Conservation (phyloP, 1,284 basidiomycete species). For the Papiliotrema flavescens region DNA sequence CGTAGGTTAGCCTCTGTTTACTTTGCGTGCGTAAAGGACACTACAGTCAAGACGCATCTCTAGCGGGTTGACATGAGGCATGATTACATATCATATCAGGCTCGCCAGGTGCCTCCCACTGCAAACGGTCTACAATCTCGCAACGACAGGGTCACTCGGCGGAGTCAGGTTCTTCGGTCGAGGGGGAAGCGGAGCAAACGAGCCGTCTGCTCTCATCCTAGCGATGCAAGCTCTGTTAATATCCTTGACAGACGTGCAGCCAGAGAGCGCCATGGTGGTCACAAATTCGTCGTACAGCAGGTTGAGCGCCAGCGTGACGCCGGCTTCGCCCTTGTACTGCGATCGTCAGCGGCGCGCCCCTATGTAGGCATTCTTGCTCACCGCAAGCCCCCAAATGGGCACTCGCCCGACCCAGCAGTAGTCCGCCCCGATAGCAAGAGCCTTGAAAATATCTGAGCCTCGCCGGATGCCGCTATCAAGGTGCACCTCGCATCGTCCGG, state of each 20-base stretch:
- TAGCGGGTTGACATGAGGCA: too few relatives aligned
- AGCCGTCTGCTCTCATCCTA: neutral
- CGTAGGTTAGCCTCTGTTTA: too few relatives aligned
- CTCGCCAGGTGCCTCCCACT: too few relatives aligned
- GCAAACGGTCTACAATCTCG: too few relatives aligned
- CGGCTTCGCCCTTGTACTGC: conserved; percentile 13
- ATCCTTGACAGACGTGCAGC: conserved; percentile 16
- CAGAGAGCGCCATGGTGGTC: conserved; percentile 20
- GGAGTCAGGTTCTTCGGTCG: too few relatives aligned
- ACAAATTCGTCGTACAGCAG: conserved; percentile 19
- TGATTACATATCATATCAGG: too few relatives aligned
- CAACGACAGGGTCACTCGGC: too few relatives aligned
- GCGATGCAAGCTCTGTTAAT: conserved; percentile 16
- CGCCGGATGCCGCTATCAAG: conserved; percentile 36
- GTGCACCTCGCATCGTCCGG: conserved; percentile 30
- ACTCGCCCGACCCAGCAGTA: conserved; percentile 26
- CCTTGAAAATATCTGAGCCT: conserved; percentile 37
- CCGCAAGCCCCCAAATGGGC: conserved; percentile 24
- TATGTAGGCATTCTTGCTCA: too few relatives aligned
- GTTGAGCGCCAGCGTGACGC: conserved; percentile 15
- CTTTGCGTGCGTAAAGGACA: too few relatives aligned
- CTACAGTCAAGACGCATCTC: too few relatives aligned
- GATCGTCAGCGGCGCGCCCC: too few relatives aligned
- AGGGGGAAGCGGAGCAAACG: too few relatives aligned
- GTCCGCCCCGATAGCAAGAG: conserved; percentile 36